Percentiles rank a stretch among this genome's conserved stretches.
These are phyloP conservation scores for Diospyros kaki DNA, from an alignment of 148 eudicot species.

Conservation along the genomic window DNA sequence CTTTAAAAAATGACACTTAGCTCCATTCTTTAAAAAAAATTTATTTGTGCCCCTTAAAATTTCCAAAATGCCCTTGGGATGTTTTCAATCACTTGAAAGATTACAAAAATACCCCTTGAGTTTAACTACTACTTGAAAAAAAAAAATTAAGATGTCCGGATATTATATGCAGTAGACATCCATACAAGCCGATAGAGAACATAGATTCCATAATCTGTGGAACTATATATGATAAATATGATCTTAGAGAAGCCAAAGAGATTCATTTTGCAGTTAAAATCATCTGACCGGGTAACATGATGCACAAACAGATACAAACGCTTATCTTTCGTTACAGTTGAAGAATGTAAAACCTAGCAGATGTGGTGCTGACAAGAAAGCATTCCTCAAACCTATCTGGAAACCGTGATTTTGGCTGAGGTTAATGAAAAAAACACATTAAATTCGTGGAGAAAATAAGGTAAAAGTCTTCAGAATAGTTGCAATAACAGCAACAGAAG, in stretches of 20 bases:
- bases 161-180: too few species aligned
- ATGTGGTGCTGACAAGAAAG: background rate
- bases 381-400: background rate
- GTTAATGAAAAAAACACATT: background rate
- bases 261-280: background rate
- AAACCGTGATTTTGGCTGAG: background rate
- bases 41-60: too few species aligned
- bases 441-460: background rate
- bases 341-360: background rate
- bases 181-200: too few species aligned
- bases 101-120: too few species aligned
- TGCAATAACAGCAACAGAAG: background rate
- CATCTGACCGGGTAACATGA: background rate
- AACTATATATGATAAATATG: background rate
- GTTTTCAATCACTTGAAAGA: too few species aligned
- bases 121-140: too few species aligned
- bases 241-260: background rate
- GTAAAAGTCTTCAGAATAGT: slow-evolving; percentile 4
- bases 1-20: too few species aligned
- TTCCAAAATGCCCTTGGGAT: too few species aligned
- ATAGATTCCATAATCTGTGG: too few species aligned
- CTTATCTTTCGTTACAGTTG: background rate
- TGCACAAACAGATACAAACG: background rate
- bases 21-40: too few species aligned
- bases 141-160: too few species aligned